Evolutionary conservation across 139 green algal genomes (phyloP), one percentile per base, ranked within the genome.

Genomic region (Haematococcus lacustris): DNA sequence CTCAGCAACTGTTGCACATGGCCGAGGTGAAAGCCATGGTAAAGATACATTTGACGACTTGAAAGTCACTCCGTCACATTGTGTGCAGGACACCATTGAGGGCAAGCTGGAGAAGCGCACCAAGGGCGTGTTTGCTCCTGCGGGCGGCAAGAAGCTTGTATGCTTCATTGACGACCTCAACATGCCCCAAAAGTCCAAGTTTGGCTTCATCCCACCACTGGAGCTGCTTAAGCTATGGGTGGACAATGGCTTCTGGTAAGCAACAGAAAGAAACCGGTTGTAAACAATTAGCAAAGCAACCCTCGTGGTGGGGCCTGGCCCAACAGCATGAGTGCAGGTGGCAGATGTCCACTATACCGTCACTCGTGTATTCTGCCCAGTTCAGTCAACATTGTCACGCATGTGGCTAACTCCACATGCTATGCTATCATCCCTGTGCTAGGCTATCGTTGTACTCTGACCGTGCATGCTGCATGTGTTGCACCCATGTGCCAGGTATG

Each of bases 171-270:
- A 93, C 30, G 86, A 91, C 70, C 79, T 93, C 32, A 91, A 90
- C 82, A 93, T 93, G 88, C 86, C 88, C 23, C 70, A 87, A 62
- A 91, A 90, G 78, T 86, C 74, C 66, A 66, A 71, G 61, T 94
- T 93, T 70, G 90, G 90, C 34, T 94, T 94, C 86, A 91, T 93
- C 38, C 89, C 90, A 28, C 90, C 90, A 13, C 77, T 94, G 35
- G 90, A 96, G 78, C 83, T 96, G 64, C 84, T 96, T 61, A 94
- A 94, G 82, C 85, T 94, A 1, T 96, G 88, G 89, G 78, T 82
- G 1, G 90, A 96, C 83, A 90, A 93, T 80, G 90, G 89, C 33
- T 94, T 91, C 85, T 96, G 90, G 90, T 82, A 65, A 71, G 77
- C 38, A 34, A n/a, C n/a, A n/a, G n/a, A n/a, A n/a, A n/a, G n/a